Conservation (phyloP, 2,329 filamentous ascomycete genomes). For the Sporothrix protearum region DNA sequence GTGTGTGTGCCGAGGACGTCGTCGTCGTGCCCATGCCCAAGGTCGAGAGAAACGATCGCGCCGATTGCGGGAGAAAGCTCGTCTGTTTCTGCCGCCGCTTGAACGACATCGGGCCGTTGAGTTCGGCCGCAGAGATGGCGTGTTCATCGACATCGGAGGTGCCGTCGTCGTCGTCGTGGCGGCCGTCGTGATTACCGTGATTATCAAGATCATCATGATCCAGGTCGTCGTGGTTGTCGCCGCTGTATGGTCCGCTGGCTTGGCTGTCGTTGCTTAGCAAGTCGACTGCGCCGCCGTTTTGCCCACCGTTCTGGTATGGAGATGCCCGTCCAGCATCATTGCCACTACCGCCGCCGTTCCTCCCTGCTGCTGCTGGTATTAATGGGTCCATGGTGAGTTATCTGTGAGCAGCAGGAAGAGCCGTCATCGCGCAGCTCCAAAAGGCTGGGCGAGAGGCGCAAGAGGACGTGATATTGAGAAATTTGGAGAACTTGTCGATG, state of each 20-base stretch:
- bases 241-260: not conserved
- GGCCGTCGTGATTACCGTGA: constrained; percentile 24
- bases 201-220: not conserved
- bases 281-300: constrained; percentile 44
- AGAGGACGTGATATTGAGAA: not conserved
- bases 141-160: constrained; percentile 30
- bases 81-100: constrained; percentile 63
- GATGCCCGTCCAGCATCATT: constrained; percentile 33
- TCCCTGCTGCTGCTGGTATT: constrained; percentile 21
- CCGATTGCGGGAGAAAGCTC: constrained; percentile 45
- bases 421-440: constrained; percentile 21
- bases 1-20: not conserved
- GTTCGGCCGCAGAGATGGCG: constrained; percentile 48
- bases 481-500: no score
- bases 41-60: constrained; percentile 46
- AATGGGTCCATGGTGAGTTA: constrained; percentile 22
- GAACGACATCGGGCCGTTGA: constrained; percentile 60
- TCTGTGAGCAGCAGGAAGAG: constrained; percentile 5
- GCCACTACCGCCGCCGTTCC: constrained; percentile 22
- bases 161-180: constrained; percentile 24
- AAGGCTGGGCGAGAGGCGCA: not conserved
- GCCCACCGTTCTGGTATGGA: constrained; percentile 25
- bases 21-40: constrained; percentile 33
- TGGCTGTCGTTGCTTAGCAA: constrained; percentile 37
- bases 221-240: not conserved